A percentile compares a stretch with the other conserved stretches of the same genome.
Conservation (phyloP, 805 yeast species). For the Suhomyces faveliae region DNA sequence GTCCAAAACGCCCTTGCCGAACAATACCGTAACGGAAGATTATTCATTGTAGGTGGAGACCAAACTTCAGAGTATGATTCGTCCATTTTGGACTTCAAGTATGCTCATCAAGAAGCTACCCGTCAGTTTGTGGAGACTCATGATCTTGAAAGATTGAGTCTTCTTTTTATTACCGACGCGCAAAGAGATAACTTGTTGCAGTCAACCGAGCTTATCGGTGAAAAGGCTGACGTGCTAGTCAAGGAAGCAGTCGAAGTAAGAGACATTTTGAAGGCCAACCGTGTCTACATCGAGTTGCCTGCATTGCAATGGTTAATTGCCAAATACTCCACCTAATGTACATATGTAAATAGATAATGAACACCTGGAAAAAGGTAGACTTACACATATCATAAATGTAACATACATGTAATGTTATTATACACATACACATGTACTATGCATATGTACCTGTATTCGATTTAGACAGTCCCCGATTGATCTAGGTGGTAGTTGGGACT, state of each 20-base stretch:
- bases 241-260: slow-evolving; percentile 81
- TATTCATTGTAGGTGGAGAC: slow-evolving; percentile 64
- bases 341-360: slow-evolving; percentile 8
- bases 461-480: no score
- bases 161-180: slow-evolving; percentile 67
- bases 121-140: slow-evolving; percentile 50
- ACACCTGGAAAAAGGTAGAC: neutral
- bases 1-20: slow-evolving; percentile 79
- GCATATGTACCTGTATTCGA: neutral
- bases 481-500: neutral
- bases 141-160: slow-evolving; percentile 48
- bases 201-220: slow-evolving; percentile 53
- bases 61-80: slow-evolving; percentile 12
- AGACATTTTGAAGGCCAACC: slow-evolving; percentile 76
- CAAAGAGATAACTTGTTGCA: slow-evolving; percentile 58
- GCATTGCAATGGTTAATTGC: slow-evolving; percentile 64
- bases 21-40: slow-evolving; percentile 71
- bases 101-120: slow-evolving; percentile 44
- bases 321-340: slow-evolving; percentile 24
- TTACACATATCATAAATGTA: no score
- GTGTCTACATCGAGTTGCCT: slow-evolving; percentile 66
- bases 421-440: no score
- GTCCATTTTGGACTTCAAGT: slow-evolving; percentile 37
- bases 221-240: slow-evolving; percentile 61
- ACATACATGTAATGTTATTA: no score